Evolutionary conservation across 768 basidiomycete genomes (phyloP), one percentile per base, ranked within the genome.

Genomic region (Tylopilus intermedius): DNA sequence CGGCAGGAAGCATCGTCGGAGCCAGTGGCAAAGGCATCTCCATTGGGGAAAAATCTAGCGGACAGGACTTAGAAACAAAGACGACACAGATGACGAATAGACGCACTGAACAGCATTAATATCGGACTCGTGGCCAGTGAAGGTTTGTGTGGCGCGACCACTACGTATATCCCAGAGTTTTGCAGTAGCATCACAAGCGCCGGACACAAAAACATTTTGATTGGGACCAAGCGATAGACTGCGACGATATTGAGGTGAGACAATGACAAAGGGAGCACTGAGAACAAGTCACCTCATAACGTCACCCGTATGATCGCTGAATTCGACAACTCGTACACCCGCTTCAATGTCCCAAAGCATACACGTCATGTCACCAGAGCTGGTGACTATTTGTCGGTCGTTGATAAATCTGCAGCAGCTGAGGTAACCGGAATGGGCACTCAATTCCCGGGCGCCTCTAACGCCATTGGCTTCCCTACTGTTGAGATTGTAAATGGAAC

Each of bases 281-380:
- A 39, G 51, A 30, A 29, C n/a, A 39, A 37, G 2, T 62, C 65
- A 95, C 95, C 94, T 97, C 95, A 99, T 99, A 55, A 99, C 95
- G 75, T 99, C 95, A 40, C 96, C 95, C 14, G 96, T 97, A 68
- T 99, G 95, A 72, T 99, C 95, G 66, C 90, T 96, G 71, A 99
- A 99, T 74, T 98, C 96, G 62, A 95, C 89, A n/a, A 94, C 89
- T 57, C 95, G 78, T 2, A 95, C 93, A 58, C 95, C 96, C 24
- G 93, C 92, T 72, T 99, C 95, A 55, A 99, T 92, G 72, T 99
- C 95, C 95, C 96, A 99, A 27, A 98, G 80, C 94, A 99, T 98
- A 71, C 95, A 99, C 30, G 95, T 96, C 95, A 99, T 99, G 69
- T 99, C 95, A 50, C 95, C 95, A 32, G 94, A 97, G 62, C 84